A percentile compares a stretch with the other conserved stretches of the same genome.
Conservation (phyloP, 306 rosid species). For the Elaeagnus macrophylla region DNA sequence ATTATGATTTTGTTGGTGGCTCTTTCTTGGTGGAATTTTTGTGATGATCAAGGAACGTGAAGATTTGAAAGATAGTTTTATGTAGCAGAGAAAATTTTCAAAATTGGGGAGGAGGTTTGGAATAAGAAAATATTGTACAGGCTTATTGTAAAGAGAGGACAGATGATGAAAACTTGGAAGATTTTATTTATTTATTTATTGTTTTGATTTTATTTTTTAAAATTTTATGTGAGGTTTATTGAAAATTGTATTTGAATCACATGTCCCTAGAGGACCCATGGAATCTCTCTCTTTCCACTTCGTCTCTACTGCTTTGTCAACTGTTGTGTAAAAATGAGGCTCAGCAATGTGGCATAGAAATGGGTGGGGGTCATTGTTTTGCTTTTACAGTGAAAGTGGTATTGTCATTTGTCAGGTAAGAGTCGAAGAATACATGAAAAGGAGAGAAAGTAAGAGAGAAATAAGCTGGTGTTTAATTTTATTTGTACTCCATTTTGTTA, state of each 20-base stretch:
- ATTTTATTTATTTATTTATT: background rate
- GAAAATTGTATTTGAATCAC: conserved; percentile 16
- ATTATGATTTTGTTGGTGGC: conserved; percentile 11
- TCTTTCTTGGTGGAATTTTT: conserved; percentile 25
- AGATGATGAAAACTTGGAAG: conserved; percentile 1
- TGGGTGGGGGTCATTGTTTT: conserved; percentile 14
- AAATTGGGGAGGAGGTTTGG: conserved; percentile 21
- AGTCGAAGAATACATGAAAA: conserved; percentile 31
- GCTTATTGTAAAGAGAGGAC: conserved; percentile 21
- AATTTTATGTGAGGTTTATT: conserved; percentile 13
- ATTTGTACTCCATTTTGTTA: conserved; percentile 31
- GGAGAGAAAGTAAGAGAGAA: conserved; percentile 54
- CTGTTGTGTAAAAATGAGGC: conserved; percentile 8
- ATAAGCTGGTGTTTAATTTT: conserved; percentile 37
- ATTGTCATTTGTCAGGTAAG: too few relatives aligned
- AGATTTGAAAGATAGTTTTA: conserved; percentile 39
- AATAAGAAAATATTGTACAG: conserved; percentile 69
- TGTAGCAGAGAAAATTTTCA: conserved; percentile 27
- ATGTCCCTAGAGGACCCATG: conserved; percentile 1
- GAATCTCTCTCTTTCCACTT: conserved; percentile 14
- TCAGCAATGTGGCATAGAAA: conserved; percentile 18
- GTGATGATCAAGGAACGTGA: conserved; percentile 39
- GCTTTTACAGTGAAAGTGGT: conserved; percentile 41
- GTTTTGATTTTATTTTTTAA: conserved; percentile 5
- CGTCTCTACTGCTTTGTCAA: conserved; percentile 1